Evolutionary conservation across 2,329 filamentous ascomycete species (phyloP), one percentile per base, ranked within the genome.

Genomic region (Aspergillus clavatus): DNA sequence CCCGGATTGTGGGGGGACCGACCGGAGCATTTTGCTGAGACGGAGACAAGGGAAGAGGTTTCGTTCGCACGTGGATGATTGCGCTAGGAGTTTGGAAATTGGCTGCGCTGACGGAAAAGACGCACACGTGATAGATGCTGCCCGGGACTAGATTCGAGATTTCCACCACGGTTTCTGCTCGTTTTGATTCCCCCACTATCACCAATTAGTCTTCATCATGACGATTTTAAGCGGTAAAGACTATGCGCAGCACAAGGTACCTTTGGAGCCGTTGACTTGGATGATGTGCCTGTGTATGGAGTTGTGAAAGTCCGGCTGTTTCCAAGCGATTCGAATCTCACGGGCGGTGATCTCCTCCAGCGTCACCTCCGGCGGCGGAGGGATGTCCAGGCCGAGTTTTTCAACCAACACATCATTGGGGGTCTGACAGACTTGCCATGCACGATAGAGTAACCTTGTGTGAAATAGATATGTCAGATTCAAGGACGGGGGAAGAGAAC

Each of bases 301-400:
- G 50, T 77, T 75, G 35, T 79, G 74, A 52, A 76, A 74, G 51
- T 81, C 80, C 0, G 87, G 84, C 48, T 84, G 80, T 50, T 89
- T 88, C 93, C 93, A 98, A 66, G 90, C 89, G 35, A 98, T 77
- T 23, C 90, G 87, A 24, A 94, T 87, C 45, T 89, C 87, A 65
- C 94, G 87, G 22, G 87, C 79, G 56, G 86, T 87, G 58, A 98
- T 93, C 52, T 87, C 89, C 44, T 91, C 89, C 26, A 98, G 81
- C 42, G 89, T 95, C 31, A 97, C 86, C 63, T 90, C 83, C 42
- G 93, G 93, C 19, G 88, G 79, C 51, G 89, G 84, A 50, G 93
- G 93, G 41, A 98, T 91, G 63, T 98, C 93, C 64, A 97, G 84
- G 48, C 91, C 90, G 38, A 98, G 82, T 40, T 96, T 87, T 57